Base-by-base conservation (phyloP, 2,329 filamentous ascomycete genomes). In the Aurifilum marmelostoma region DNA sequence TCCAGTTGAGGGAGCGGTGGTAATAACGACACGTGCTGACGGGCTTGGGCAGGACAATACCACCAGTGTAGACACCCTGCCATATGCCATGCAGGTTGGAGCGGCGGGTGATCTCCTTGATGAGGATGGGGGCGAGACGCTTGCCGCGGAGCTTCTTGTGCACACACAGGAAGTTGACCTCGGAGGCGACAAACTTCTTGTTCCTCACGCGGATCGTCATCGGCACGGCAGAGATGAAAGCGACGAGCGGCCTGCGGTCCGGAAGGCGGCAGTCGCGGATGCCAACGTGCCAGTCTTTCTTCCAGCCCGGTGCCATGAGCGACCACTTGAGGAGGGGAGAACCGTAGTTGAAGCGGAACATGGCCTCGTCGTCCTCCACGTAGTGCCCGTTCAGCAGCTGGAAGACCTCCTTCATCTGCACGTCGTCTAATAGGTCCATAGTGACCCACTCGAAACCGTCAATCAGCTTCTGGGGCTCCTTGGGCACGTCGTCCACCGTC, bases 331-430 rank as follows among this genome's bases (percentile, higher is more conserved):
- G 84, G 77, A 98, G 97, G 1, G 92, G 89, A 52, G 89, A 84
- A 1, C 94, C 97, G 82, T 99, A 99, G 79, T 96, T 95, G 85
- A 99, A 98, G 66, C 96, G 90, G 83, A 99, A 98, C 87, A 97
- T 97, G 71, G 95, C 94, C 78, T 97, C 94, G 75, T 94, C 92
- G 78, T 99, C 96, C 82, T 99, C 96, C 70, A 99, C 96, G 74
- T 98, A 99, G 81, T 99, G 96, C 67, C 93, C 92, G 73, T 92
- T 93, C 69, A 99, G 85, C 73, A 99, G 84, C 74, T 97, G 92
- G 80, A 94, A 97, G 8, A 99, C 90, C 82, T 99, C 96, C 75
- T 93, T 89, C 72, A 97, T 86, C 83, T 92, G 91, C 47, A 85
- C 87, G 62, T 93, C 89, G 74, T 94, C 87, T 29, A 88, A 89